Evolutionary conservation across 805 yeast genomes (phyloP).

Genomic region (Kluyveromyces aestuarii): DNA sequence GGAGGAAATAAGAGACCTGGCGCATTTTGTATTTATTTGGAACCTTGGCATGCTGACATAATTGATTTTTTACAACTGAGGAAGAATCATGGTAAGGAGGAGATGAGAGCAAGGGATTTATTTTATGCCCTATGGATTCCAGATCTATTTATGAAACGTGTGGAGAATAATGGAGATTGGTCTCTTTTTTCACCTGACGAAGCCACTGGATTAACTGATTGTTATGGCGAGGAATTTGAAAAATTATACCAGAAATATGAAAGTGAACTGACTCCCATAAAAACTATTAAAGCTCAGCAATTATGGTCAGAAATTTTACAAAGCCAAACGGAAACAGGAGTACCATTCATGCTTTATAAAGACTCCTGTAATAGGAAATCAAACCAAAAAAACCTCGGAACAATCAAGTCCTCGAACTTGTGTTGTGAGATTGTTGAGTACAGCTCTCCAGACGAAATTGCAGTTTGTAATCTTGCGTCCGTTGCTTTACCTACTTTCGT

Average conservation of each 20-base stretch:
- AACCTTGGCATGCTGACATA: constrained; percentile 94
- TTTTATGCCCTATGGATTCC: constrained; percentile 92
- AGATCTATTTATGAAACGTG: constrained; percentile 86
- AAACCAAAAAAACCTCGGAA: constrained; percentile 85
- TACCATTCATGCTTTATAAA: constrained; percentile 86
- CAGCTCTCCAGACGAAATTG: constrained; percentile 80
- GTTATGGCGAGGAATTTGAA: constrained; percentile 75
- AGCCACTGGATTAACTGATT: constrained; percentile 75
- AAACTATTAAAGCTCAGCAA: constrained; percentile 73
- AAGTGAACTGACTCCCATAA: constrained; percentile 47
- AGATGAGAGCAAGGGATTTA: constrained; percentile 81
- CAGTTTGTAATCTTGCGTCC: constrained; percentile 91
- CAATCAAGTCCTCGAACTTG: constrained; percentile 82
- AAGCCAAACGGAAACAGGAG: constrained; percentile 92
- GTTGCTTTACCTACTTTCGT: constrained; percentile 77
- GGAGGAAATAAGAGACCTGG: constrained; percentile 98
- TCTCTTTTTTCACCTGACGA: constrained; percentile 79
- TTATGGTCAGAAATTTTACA: constrained; percentile 82
- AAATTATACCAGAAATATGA: constrained; percentile 64
- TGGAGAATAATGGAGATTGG: constrained; percentile 75
- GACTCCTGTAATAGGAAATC: constrained; percentile 82
- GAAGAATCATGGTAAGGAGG: constrained; percentile 93
- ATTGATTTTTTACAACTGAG: constrained; percentile 77
- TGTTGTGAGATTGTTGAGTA: constrained; percentile 92
- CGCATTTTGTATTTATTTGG: constrained; percentile 85